Evolutionary conservation across 192 early-diverging fungal genomes (phyloP), one percentile per base, ranked within the genome.

Genomic region (Rhizophagus sp.): DNA sequence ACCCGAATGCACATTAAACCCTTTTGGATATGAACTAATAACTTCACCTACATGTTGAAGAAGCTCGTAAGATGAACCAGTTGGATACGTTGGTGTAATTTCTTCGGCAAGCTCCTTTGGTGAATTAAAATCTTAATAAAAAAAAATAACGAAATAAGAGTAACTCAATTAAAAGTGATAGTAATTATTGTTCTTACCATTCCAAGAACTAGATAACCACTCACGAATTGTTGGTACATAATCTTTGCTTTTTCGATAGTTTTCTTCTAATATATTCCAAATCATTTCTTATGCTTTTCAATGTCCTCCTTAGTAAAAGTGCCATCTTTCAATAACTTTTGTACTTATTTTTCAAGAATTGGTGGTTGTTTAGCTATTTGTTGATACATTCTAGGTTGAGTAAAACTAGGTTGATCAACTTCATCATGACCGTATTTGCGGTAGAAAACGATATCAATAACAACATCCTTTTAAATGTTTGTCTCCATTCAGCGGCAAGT

Each of bases 371-470:
- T 89, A 80, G 90, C 88, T 87, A 99, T 96, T 76, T 91, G 90
- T 85, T 93, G 87, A 87, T 98, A 98, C 97, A 99, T 98, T 83
- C 93, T 91, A 62, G 98, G 98, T 85, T 99, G 98, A 39, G 98
- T 99, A 89, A 99, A 99, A 83, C 90, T 92, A 67, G 98, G 98
- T 87, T 99, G 97, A 89, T 99, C 98, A 57, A 95, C 96, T 88
- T 99, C 98, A 88, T 99, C 98, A 93, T 99, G 98, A 69, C 98
- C 98, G 75, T 99, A 93, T 83, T 94, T 94, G 76, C 98, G 93
- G 91, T 99, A 99, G 82, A 97, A 96, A 39, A 99, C 95, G 82
- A 99, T 90, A 78, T 99, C 97, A 77, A 99, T 87, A 19, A 99
- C 96, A 79, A 97, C 94, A 89, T 97, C 96, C 82, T 95, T 96